Base-by-base conservation (phyloP, 2,329 filamentous ascomycete genomes). In the Leptodontidium sp. region DNA sequence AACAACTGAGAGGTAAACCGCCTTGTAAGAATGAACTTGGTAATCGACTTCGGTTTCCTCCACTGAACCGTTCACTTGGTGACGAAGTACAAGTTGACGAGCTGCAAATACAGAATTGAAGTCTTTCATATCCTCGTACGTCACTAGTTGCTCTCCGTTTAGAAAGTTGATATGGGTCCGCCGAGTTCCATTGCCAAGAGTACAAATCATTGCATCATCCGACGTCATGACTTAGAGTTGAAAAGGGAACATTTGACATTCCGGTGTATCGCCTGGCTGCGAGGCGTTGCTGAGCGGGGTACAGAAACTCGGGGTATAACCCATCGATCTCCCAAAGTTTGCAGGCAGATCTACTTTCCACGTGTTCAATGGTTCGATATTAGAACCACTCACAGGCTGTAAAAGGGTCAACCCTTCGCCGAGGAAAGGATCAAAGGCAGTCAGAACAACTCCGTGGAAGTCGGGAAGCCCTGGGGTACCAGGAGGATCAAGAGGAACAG, bases 221-320 rank as follows among this genome's bases (percentile, higher is more conserved):
- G 59, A 62, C 4, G 59, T 62, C 15, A 62, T 21, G 17, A 62
- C 45, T 43, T 43, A 62, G 26, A 62, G 40, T 26, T 62, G 59
- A 17, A 62, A 24, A 17, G 59, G 59, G 6, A 47, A 24, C 59
- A 62, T 47, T 9, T 43, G 38, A 29, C 53, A 57, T 32, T 57
- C 35, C 12, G 26, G 53, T 15, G 53, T 32, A 21, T 32, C 53
- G 4, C 53, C 35, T 32, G 53, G 26, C 14, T 57, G 26, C 26
- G 53, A 32, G 17, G 53, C 53, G 14, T 32, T 38, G 12, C 14
- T 15, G n/a, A 17, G 12, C 4, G 53, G 35, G 3, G 53, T 57
- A 15, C 35, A 32, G 53, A 32, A 57, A 32, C 26, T 17, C 6
- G 35, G 26, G 7, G 26, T 57, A 57, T 57, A 57, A 8, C 53